Evolutionary conservation across 2,329 filamentous ascomycete genomes (phyloP).

Genomic region (Fusarium circinatum): DNA sequence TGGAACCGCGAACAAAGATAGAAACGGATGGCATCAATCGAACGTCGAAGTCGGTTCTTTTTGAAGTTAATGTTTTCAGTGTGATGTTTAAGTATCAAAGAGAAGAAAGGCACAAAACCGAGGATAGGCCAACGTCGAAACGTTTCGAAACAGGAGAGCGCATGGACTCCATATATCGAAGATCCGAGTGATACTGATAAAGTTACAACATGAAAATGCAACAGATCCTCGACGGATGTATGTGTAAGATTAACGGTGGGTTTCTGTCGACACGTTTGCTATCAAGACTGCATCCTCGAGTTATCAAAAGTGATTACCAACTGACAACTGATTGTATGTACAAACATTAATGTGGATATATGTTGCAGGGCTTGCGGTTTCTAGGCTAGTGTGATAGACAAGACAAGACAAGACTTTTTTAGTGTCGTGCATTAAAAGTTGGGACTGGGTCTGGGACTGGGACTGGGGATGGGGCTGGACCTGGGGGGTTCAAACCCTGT

Average conservation of each 20-base stretch:
- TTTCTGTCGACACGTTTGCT: neutral
- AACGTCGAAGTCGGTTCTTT: neutral
- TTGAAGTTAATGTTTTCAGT: neutral
- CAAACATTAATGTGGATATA: conserved; percentile 7
- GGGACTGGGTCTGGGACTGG: neutral
- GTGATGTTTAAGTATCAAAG: neutral
- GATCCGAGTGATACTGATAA: neutral
- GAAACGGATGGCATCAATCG: neutral
- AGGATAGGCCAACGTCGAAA: neutral
- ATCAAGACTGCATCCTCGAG: neutral
- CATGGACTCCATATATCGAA: conserved; percentile 3
- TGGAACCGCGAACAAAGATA: neutral
- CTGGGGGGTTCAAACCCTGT: neutral
- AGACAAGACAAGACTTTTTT: conserved; percentile 7
- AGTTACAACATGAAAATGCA: neutral
- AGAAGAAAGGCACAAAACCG: neutral
- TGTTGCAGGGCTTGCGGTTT: neutral
- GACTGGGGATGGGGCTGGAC: neutral
- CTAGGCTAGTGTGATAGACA: conserved; percentile 1
- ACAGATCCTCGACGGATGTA: neutral
- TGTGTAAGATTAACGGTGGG: neutral
- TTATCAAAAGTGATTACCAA: neutral
- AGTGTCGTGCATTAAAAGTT: conserved; percentile 7
- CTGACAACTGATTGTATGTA: neutral
- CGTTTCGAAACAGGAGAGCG: neutral